These are phyloP conservation scores for Globisporangium abappressorium DNA, from an alignment of 352 stramenopile genomes.

Conservation along the genomic window DNA sequence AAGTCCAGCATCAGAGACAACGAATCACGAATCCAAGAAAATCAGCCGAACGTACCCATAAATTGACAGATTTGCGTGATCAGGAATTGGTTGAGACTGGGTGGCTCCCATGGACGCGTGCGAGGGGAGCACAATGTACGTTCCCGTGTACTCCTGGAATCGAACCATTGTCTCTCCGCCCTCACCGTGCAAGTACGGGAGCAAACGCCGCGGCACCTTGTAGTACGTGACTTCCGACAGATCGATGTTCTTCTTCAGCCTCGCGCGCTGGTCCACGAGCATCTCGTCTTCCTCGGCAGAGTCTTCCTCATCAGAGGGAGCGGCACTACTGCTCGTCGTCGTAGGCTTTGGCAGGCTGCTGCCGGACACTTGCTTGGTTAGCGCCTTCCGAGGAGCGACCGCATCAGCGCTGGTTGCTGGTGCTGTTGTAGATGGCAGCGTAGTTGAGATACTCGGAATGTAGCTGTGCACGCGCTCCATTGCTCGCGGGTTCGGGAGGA, in stretches of 20 bases:
- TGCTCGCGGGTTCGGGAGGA: slow-evolving; percentile 85
- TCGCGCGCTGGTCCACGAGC: slow-evolving; percentile 41
- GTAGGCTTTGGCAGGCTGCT: slow-evolving; percentile 3
- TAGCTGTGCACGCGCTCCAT: slow-evolving; percentile 68
- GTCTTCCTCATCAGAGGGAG: slow-evolving; percentile 18
- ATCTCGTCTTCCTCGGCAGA: slow-evolving; percentile 31
- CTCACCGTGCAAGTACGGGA: slow-evolving; percentile 71
- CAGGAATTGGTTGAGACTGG: slow-evolving; percentile 13
- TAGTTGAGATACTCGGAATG: slow-evolving; percentile 11
- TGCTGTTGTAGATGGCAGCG: background rate
- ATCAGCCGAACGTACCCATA: slow-evolving; percentile 44
- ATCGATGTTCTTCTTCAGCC: slow-evolving; percentile 62
- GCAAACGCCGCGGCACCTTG: slow-evolving; percentile 54
- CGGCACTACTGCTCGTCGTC: background rate
- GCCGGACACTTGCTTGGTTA: slow-evolving; percentile 1
- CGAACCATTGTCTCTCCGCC: slow-evolving; percentile 65
- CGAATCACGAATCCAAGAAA: background rate
- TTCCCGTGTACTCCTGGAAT: slow-evolving; percentile 76
- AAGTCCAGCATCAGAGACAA: background rate
- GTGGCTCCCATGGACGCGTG: slow-evolving; percentile 16
- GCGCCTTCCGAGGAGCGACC: slow-evolving; percentile 10
- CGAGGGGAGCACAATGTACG: slow-evolving; percentile 72
- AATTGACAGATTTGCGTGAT: slow-evolving; percentile 62
- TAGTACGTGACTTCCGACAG: slow-evolving; percentile 80
- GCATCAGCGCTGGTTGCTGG: background rate